Conservation (phyloP, 495 filamentous ascomycete species). For the Xanthoparmelia taractica region DNA sequence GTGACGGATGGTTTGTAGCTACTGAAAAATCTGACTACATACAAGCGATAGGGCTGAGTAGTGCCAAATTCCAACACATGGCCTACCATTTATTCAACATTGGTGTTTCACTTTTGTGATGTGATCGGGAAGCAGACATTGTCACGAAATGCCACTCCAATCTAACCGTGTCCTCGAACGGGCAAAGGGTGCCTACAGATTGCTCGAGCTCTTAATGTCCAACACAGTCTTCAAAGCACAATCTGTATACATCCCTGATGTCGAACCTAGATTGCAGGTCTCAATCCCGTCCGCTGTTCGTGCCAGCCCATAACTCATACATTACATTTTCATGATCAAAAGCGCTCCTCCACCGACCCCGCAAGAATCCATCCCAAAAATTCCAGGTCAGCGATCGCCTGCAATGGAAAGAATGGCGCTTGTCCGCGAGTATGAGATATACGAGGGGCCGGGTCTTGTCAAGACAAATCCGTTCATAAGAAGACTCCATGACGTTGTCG, state of each 20-base stretch:
- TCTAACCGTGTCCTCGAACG: constrained; percentile 8
- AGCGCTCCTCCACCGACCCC: constrained; percentile 10
- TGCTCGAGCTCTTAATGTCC: constrained; percentile 12
- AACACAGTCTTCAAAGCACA: constrained; percentile 7
- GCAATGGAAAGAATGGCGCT: constrained; percentile 16
- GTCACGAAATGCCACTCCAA: constrained; percentile 10
- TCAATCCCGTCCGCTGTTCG: background rate
- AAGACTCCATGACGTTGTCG: constrained; percentile 7
- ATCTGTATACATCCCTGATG: constrained; percentile 7
- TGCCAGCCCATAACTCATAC: background rate
- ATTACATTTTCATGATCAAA: constrained; percentile 12
- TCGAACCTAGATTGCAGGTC: constrained; percentile 10
- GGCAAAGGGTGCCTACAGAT: constrained; percentile 14
- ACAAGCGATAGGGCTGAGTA: too few species aligned
- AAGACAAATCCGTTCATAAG: constrained; percentile 6
- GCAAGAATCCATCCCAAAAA: constrained; percentile 2
- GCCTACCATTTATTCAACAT: too few species aligned
- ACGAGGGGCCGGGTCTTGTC: constrained; percentile 10
- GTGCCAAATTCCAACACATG: too few species aligned
- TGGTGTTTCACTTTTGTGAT: too few species aligned
- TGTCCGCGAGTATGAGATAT: constrained; percentile 7
- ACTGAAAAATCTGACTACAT: too few species aligned
- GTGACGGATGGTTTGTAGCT: too few species aligned
- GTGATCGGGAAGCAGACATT: too few species aligned
- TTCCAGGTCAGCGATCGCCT: constrained; percentile 9